Evolutionary conservation across 306 rosid species (phyloP), one percentile per base, ranked within the genome.

Genomic region (Cucumis hystrix): DNA sequence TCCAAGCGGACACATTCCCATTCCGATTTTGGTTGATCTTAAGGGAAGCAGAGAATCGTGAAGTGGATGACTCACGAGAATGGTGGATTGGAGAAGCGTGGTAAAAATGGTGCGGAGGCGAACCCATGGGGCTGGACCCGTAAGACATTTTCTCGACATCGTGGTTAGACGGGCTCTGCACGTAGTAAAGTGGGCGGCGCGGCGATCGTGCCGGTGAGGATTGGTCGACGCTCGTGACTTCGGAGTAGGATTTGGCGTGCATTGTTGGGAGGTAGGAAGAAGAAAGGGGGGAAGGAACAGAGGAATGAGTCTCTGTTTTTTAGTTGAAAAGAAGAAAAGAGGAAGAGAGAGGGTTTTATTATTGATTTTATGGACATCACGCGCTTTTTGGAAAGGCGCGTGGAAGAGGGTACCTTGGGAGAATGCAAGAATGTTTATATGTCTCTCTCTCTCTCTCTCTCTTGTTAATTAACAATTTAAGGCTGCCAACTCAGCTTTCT

Each of bases 111-210:
- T 89, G 96, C 49, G 81, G 88, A 6, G 98, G 98, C 0, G 98
- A 95, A 9, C 82, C 97, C 4, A 76, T 5, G 0, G 97, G 98
- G 74, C 97, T 90, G 0, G 97, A 95, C 8, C 91, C 97, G 85
- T 90, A 95, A 0, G 98, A 95, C 98, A 92, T 95, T 83, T 92
- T 95, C 89, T 95, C 97, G 0, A 80, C 97, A 77, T 92, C 98
- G 63, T 87, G 93, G 86, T 90, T 88, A 11, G 98, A 95, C 0
- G 98, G 98, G 58, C 98, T 95, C 77, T 92, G 97, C 0, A 95
- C 98, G 85, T 90, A 95, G 93, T 95, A 95, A 0, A 95, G 79
- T 11, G 93, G 92, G 28, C 98, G 84, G 6, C 94, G 93, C 1
- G 97, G 98, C 0, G 98, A 94, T 1, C 90, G 84, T 3, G 84